Evolutionary conservation across 192 early-diverging fungal species (phyloP).

Genomic region (Phycomyces blakesleeanus): DNA sequence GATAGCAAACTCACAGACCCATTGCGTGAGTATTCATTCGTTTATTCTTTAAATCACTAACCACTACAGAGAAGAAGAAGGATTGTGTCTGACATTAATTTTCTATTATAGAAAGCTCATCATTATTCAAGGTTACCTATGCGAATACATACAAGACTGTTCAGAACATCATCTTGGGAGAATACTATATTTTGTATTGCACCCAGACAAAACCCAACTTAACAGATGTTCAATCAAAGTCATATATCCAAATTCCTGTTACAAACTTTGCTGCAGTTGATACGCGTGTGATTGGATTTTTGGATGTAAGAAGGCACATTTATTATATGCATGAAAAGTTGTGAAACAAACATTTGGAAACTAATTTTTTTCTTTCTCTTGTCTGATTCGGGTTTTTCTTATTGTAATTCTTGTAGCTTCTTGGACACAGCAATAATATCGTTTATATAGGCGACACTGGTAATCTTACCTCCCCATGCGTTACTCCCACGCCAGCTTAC

Average conservation of each 20-base stretch:
- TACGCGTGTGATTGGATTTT: slow-evolving; percentile 35
- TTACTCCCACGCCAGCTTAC: slow-evolving; percentile 6
- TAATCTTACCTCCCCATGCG: slow-evolving; percentile 41
- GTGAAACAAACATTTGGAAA: not conserved
- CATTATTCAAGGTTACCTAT: slow-evolving; percentile 31
- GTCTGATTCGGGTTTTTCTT: not conserved
- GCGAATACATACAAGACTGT: slow-evolving; percentile 32
- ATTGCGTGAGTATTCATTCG: slow-evolving; percentile 1
- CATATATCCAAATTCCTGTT: slow-evolving; percentile 39
- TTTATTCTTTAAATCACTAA: too few relatives aligned
- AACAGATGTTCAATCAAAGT: slow-evolving; percentile 10
- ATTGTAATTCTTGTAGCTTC: slow-evolving; percentile 28
- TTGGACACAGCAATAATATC: slow-evolving; percentile 27
- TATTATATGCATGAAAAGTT: not conserved
- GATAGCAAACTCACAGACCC: slow-evolving; percentile 6
- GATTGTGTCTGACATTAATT: not conserved
- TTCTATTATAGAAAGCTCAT: slow-evolving; percentile 20
- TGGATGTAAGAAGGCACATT: slow-evolving; percentile 38
- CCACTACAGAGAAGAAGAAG: too few relatives aligned
- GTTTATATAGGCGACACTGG: slow-evolving; percentile 21
- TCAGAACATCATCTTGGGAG: slow-evolving; percentile 22
- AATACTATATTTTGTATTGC: slow-evolving; percentile 44
- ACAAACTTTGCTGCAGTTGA: slow-evolving; percentile 23
- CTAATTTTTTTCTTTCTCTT: too few relatives aligned
- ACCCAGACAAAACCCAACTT: slow-evolving; percentile 5